phyloP scores from a whole-genome alignment of 1,284 basidiomycete genomes.

The Meira nashicola region DNA sequence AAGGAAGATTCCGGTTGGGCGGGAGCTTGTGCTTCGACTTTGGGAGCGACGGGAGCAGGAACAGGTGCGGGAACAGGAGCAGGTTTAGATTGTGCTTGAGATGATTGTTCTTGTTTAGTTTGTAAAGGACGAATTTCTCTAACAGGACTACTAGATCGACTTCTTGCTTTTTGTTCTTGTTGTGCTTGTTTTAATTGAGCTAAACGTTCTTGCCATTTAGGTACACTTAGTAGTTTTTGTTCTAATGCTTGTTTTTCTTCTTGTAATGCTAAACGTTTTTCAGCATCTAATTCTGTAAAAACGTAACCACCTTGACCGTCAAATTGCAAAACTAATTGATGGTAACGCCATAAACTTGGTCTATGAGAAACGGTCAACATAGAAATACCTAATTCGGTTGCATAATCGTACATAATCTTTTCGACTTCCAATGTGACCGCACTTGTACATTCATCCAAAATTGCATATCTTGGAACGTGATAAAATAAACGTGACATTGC shows the following conservation, averaged over 20 bases:
- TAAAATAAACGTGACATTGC: conserved; percentile 97
- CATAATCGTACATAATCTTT: conserved; percentile 90
- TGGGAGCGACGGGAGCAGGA: too few relatives aligned
- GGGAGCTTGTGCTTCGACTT: not conserved
- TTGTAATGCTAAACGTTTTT: conserved; percentile 82
- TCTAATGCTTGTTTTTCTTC: conserved; percentile 68
- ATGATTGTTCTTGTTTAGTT: too few relatives aligned
- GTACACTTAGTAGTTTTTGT: conserved; percentile 58
- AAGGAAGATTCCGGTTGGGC: not conserved
- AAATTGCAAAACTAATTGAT: conserved; percentile 74
- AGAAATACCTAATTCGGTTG: conserved; percentile 59
- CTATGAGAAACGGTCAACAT: conserved; percentile 54
- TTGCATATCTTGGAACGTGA: conserved; percentile 92
- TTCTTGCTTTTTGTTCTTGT: conserved; percentile 3
- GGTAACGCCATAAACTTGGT: conserved; percentile 87
- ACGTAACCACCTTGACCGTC: conserved; percentile 60
- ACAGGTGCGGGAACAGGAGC: not conserved
- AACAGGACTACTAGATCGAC: conserved; percentile 2
- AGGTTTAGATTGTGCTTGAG: not conserved
- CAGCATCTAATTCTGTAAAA: conserved; percentile 84
- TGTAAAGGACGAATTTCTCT: not conserved
- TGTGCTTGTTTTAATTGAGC: conserved; percentile 61
- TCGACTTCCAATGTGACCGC: conserved; percentile 90
- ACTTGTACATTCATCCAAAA: conserved; percentile 91
- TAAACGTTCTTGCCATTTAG: conserved; percentile 73